Percentiles rank a stretch among this genome's conserved stretches.
Evolutionary conservation across 192 early-diverging fungal species (phyloP).

Genomic region (Podila epicladia): DNA sequence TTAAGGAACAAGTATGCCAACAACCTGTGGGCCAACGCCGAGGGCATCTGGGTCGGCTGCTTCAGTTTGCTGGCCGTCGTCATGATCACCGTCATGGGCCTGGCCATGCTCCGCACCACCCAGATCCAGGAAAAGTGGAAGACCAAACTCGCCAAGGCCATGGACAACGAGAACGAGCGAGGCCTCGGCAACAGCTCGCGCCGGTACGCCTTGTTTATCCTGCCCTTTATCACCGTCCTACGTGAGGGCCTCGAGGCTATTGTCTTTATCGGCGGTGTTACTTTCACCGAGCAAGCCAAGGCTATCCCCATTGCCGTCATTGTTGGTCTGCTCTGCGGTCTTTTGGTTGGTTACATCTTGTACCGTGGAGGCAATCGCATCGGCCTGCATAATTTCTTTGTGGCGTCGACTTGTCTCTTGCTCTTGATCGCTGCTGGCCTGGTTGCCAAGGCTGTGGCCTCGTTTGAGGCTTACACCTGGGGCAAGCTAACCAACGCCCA

Average conservation of each 20-base stretch:
- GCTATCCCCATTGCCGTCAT: constrained; percentile 85
- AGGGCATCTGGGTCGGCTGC: constrained; percentile 67
- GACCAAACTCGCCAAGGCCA: constrained; percentile 62
- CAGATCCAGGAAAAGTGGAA: constrained; percentile 84
- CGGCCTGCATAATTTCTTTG: constrained; percentile 82
- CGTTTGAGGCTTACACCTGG: constrained; percentile 50
- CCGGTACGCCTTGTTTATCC: constrained; percentile 76
- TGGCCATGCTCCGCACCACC: constrained; percentile 82
- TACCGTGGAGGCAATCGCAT: constrained; percentile 77
- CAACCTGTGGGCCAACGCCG: constrained; percentile 43
- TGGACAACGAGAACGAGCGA: constrained; percentile 49
- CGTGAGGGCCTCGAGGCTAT: constrained; percentile 90
- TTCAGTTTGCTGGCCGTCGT: constrained; percentile 82
- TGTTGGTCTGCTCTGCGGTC: constrained; percentile 74
- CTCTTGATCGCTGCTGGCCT: constrained; percentile 87
- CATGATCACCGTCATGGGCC: constrained; percentile 84
- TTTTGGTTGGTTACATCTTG: constrained; percentile 74
- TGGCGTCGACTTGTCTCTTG: constrained; percentile 72
- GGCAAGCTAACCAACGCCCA: constrained; percentile 26
- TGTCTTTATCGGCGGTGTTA: constrained; percentile 88
- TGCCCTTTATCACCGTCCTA: constrained; percentile 85
- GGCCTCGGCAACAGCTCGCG: constrained; percentile 40
- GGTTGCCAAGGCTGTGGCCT: constrained; percentile 69
- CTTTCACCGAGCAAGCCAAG: constrained; percentile 67
- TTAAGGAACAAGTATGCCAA: constrained; percentile 36